Evolutionary conservation across 306 rosid genomes (phyloP).

Genomic region (Quercus aquifolioides): DNA sequence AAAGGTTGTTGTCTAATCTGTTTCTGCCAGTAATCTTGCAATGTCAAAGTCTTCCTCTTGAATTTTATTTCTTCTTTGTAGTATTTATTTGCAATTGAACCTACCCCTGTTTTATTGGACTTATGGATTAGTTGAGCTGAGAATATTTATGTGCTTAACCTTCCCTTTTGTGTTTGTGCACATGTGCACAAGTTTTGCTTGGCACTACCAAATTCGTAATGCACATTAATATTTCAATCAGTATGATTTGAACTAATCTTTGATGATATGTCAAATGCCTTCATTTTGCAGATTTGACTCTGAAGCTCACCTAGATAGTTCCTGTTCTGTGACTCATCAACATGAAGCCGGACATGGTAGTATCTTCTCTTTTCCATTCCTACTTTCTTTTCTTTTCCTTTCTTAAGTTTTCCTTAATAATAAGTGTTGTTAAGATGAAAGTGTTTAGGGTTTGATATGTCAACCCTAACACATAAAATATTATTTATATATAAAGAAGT

Average conservation of each 20-base stretch:
- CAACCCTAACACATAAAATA: no score
- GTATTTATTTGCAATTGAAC: neutral
- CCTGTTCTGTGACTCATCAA: constrained; percentile 48
- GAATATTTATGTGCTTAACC: neutral
- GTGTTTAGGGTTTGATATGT: no score
- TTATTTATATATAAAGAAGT: no score
- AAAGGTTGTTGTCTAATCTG: constrained; percentile 45
- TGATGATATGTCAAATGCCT: constrained; percentile 9
- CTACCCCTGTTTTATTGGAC: no score
- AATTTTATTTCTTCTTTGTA: neutral
- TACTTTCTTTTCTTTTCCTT: neutral
- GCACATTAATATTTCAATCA: neutral
- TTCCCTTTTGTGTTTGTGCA: neutral
- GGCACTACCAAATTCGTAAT: neutral
- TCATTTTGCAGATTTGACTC: constrained; percentile 66
- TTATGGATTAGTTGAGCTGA: no score
- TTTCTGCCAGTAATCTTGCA: neutral
- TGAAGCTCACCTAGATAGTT: constrained; percentile 58
- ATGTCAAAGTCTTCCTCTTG: neutral
- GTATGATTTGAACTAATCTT: constrained; percentile 1
- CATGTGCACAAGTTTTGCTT: neutral
- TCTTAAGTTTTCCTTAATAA: neutral
- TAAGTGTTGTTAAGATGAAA: no score
- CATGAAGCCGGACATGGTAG: constrained; percentile 64
- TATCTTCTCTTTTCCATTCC: neutral